Conservation (phyloP, 768 basidiomycete genomes). For the Ephemerocybe angulata region DNA sequence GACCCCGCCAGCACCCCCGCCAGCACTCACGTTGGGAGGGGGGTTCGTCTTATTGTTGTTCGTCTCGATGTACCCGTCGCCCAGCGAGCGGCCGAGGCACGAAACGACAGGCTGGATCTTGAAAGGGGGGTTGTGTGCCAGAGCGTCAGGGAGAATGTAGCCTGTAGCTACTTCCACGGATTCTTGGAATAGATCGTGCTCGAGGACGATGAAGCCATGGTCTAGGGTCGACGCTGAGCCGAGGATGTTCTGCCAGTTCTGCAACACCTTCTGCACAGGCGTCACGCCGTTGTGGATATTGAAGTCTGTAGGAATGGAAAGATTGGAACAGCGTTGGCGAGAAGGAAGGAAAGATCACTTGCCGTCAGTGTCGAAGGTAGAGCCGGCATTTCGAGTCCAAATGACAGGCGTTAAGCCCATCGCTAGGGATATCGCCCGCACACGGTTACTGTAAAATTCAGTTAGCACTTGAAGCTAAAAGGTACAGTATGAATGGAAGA, state of each 20-base stretch:
- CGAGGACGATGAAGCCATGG: slow-evolving; percentile 86
- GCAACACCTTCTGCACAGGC: slow-evolving; percentile 54
- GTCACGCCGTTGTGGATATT: slow-evolving; percentile 67
- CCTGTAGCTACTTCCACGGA: slow-evolving; percentile 82
- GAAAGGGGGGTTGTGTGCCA: slow-evolving; percentile 61
- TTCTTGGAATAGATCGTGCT: slow-evolving; percentile 84
- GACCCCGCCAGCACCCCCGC: not conserved
- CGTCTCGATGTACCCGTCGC: slow-evolving; percentile 79
- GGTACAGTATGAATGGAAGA: not conserved
- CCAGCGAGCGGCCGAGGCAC: slow-evolving; percentile 57
- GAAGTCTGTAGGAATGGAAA: slow-evolving; percentile 53
- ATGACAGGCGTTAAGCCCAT: slow-evolving; percentile 84
- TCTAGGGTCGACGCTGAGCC: slow-evolving; percentile 51
- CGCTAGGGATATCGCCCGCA: slow-evolving; percentile 76
- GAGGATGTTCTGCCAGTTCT: slow-evolving; percentile 74
- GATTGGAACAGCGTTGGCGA: not conserved
- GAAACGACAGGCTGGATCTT: slow-evolving; percentile 66
- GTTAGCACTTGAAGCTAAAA: not conserved
- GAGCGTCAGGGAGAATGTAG: slow-evolving; percentile 79
- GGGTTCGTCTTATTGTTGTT: slow-evolving; percentile 68
- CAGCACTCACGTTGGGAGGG: slow-evolving; percentile 23
- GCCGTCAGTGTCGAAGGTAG: slow-evolving; percentile 73
- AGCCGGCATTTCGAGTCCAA: slow-evolving; percentile 65
- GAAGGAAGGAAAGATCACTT: slow-evolving; percentile 9
- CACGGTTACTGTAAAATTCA: slow-evolving; percentile 59